Evolutionary conservation across 495 filamentous ascomycete species (phyloP).

Genomic region (Usnea hakonensis): DNA sequence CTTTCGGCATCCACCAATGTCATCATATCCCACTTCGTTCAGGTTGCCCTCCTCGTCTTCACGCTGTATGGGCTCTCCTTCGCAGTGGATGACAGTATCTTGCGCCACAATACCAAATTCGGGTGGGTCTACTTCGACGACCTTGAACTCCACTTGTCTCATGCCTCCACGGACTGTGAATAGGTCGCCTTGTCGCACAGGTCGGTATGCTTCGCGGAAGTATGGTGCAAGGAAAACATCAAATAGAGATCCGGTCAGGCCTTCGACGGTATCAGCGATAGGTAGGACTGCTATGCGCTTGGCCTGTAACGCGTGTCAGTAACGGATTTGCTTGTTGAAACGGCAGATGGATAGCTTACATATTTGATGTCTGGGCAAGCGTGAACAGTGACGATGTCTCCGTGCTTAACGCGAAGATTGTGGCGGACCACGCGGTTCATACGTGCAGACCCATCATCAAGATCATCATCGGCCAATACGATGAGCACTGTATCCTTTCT

Average conservation of each 20-base stretch:
- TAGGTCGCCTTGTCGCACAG: conserved; percentile 90
- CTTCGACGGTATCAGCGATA: conserved; percentile 96
- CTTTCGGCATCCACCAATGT: conserved; percentile 98
- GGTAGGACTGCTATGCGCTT: conserved; percentile 98
- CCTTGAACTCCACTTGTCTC: conserved; percentile 98
- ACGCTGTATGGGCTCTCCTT: conserved; percentile 96
- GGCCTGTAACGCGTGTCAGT: conserved; percentile 51
- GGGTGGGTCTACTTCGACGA: conserved; percentile 95
- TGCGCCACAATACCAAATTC: conserved; percentile 98
- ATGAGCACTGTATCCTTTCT: conserved; percentile 97
- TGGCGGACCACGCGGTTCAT: conserved; percentile 98
- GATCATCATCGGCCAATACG: conserved; percentile 92
- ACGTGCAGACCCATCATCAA: conserved; percentile 91
- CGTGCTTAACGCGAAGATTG: conserved; percentile 97
- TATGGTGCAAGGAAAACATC: conserved; percentile 99
- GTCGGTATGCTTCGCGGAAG: conserved; percentile 97
- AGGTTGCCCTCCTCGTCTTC: conserved; percentile 98
- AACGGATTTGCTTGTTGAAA: not conserved
- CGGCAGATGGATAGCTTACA: conserved; percentile 47
- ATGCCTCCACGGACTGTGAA: conserved; percentile 97
- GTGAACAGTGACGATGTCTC: conserved; percentile 93
- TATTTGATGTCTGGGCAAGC: conserved; percentile 99
- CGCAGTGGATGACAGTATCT: conserved; percentile 97
- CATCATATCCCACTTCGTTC: conserved; percentile 97
- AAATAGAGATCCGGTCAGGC: conserved; percentile 92